Conservation (phyloP, 2,329 filamentous ascomycete genomes). For the Penicillium aurantiogriseum region DNA sequence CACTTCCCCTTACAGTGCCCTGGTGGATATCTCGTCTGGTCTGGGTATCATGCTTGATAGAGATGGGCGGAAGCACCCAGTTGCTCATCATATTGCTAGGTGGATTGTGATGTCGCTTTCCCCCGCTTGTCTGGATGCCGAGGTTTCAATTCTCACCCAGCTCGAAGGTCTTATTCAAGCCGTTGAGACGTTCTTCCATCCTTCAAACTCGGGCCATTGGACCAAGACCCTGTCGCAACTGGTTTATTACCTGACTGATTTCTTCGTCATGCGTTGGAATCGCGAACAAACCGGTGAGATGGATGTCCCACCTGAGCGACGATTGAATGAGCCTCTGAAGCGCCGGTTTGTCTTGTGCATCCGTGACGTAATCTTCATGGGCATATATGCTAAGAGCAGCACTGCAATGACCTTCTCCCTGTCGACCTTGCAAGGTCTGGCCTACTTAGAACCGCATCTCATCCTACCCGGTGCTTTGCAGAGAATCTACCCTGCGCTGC, state of each 20-base stretch:
- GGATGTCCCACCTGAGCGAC: constrained; percentile 75
- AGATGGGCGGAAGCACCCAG: constrained; percentile 88
- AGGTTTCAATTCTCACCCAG: constrained; percentile 76
- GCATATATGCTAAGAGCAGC: constrained; percentile 91
- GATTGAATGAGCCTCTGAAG: constrained; percentile 77
- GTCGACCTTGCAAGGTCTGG: constrained; percentile 81
- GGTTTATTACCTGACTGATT: constrained; percentile 87
- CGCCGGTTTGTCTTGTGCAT: constrained; percentile 84
- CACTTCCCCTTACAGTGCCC: constrained; percentile 79
- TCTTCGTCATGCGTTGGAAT: constrained; percentile 98
- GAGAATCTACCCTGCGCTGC: constrained; percentile 93
- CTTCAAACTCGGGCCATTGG: constrained; percentile 92
- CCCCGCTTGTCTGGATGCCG: constrained; percentile 72
- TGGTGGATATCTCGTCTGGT: constrained; percentile 79
- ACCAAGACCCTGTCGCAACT: constrained; percentile 86
- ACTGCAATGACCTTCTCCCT: constrained; percentile 90
- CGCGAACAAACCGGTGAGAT: constrained; percentile 90
- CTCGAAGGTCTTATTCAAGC: constrained; percentile 91
- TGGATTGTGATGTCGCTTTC: constrained; percentile 94
- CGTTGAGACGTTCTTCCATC: constrained; percentile 97
- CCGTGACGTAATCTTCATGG: constrained; percentile 95
- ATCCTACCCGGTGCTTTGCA: constrained; percentile 92
- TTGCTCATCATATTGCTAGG: constrained; percentile 85
- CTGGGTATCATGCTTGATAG: constrained; percentile 84
- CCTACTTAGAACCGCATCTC: constrained; percentile 85